These are phyloP conservation scores for Cryptosporidium parvum DNA, from an alignment of 169 alveolate genomes.

Conservation along the genomic window DNA sequence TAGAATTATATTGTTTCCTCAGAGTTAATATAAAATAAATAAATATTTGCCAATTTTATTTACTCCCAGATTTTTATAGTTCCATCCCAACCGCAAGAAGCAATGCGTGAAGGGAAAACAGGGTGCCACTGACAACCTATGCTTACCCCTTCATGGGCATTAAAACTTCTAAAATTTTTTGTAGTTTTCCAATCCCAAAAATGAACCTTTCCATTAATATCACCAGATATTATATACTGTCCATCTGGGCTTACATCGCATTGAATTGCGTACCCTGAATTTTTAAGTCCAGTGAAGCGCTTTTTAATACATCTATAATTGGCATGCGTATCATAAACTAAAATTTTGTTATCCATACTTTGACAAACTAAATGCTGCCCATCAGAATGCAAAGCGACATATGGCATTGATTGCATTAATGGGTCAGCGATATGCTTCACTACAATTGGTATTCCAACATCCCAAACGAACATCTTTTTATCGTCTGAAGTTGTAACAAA, in stretches of 20 bases:
- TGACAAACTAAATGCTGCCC: constrained; percentile 94
- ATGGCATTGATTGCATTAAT: constrained; percentile 94
- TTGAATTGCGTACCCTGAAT: constrained; percentile 95
- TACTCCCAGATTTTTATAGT: constrained; percentile 96
- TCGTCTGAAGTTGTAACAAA: constrained; percentile 96
- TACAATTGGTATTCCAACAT: constrained; percentile 95
- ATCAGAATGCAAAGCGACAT: constrained; percentile 93
- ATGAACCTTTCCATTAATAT: constrained; percentile 94
- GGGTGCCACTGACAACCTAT: constrained; percentile 98
- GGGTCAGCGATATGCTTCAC: constrained; percentile 96
- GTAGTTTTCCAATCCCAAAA: constrained; percentile 98
- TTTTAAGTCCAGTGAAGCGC: constrained; percentile 93
- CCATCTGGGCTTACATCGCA: constrained; percentile 96
- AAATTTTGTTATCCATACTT: constrained; percentile 94
- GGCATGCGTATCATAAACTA: constrained; percentile 93
- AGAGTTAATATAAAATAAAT: not conserved
- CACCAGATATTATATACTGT: constrained; percentile 94
- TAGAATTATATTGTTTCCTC: not conserved
- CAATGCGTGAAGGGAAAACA: constrained; percentile 91
- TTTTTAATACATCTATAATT: constrained; percentile 90
- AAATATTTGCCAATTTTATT: constrained; percentile 17
- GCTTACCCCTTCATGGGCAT: constrained; percentile 94
- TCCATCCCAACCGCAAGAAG: constrained; percentile 98
- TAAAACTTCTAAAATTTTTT: constrained; percentile 89
- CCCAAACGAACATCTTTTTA: constrained; percentile 95